Evolutionary conservation across 805 yeast genomes (phyloP), one percentile per base, ranked within the genome.

Genomic region (Wickerhamiella vanderwaltii): DNA sequence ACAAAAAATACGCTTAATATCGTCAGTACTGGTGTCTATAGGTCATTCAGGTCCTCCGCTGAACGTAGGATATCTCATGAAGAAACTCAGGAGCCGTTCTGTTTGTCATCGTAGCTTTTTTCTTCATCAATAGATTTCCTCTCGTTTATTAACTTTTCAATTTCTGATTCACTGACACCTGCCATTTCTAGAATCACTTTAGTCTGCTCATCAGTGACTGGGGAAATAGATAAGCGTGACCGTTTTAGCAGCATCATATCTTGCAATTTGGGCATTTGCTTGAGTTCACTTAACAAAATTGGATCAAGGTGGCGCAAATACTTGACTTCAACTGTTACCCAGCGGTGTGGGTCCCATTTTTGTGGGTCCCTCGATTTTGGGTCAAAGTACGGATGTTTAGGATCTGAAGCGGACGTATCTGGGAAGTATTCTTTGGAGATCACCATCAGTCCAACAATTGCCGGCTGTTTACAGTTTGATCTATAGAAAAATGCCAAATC

Each of bases 251-350:
- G 54, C n/a, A 58, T 55, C 66, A 72, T 58, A 13, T 68, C 68
- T 3, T 46, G 39, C 16, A 71, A 55, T 9, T 59, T 53, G 0
- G 55, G 51, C 26, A 56, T 55, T 2, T 43, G 53, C 44, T 63
- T 62, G 23, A 73, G 47, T 40, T 69, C 72, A 1, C 52, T 54
- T 29, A 73, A 51, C 5, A 71, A 48, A 40, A 70, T 65, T 6
- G 72, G 61, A 40, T 61, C 55, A 18, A 74, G 53, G 20, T 72
- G 55, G 44, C 71, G 56, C 20, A 54, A 50, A 49, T 69, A 72
- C 29, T 51, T 51, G 15, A 73, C 71, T 36, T 69, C 71, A 3
- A 72, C 74, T 56, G 74, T 72, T 67, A 73, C 72, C 79, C 79
- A 73, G 18, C 32, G 24, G n/a, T n/a, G n/a, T n/a, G n/a, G n/a